Evolutionary conservation across 1,284 basidiomycete genomes (phyloP), one percentile per base, ranked within the genome.

Genomic region (Xerocomus nothofagi): DNA sequence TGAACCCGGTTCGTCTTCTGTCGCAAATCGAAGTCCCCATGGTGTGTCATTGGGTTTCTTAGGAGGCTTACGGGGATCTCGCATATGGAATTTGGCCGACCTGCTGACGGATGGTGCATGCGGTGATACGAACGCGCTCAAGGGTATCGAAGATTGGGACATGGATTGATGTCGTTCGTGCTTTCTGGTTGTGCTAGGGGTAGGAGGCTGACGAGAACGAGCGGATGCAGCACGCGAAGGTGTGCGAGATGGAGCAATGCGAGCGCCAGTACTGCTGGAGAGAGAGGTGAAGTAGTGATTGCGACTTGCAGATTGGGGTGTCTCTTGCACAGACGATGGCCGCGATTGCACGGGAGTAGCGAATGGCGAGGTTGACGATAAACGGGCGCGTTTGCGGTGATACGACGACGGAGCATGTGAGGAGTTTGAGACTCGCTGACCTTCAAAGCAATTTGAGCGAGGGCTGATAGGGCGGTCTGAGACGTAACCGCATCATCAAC

Each of bases 51-150:
- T 75, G 3, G 77, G 62, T 45, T 66, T 69, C 38, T 75, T 77
- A 2, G 78, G 75, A 2, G 86, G 86, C 58, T 75, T 81, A 26
- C 80, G 76, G 1, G 87, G 88, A 66, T 90, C 88, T 23, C 84
- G 81, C 87, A 90, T 89, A 59, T 89, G 85, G 59, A 82, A 90
- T 9, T 73, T 73, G 32, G 76, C 69, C 11, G 81, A 81, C 44
- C 58, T 67, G 21, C 72, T 65, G 42, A 90, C 58, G 4, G 85
- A 88, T 3, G 86, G 87, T 21, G 84, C 85, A 60, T 86, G 87
- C 0, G 88, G 87, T 11, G 84, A 81, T 37, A 90, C 74, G 53
- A 88, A 73, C 6, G 87, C 87, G 44, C 82, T 85, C 46, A 90
- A 77, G 6, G 87, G 87, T 32, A 90, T 87, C n/a, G 87, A 89